These are phyloP conservation scores for Claviceps sp. DNA, from an alignment of 2,329 filamentous ascomycete species.

Conservation along the genomic window DNA sequence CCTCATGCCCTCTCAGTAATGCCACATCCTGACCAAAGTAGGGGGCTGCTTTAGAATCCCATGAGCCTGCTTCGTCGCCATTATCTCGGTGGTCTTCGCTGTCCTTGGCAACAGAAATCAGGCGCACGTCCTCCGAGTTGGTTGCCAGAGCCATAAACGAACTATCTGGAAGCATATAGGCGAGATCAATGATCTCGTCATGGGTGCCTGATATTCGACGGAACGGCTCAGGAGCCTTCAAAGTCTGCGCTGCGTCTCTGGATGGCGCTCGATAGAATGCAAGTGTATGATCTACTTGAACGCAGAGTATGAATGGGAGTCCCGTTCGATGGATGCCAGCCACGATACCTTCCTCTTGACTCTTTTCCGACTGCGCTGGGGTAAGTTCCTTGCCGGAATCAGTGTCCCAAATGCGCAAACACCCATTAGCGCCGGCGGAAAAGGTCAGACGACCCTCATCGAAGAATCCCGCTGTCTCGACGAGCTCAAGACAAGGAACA, in stretches of 20 bases:
- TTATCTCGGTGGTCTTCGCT: conserved; percentile 11
- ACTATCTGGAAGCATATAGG: conserved; percentile 67
- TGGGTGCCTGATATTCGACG: conserved; percentile 88
- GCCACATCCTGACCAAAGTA: conserved; percentile 88
- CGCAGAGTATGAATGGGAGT: conserved; percentile 59
- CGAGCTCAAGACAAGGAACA: conserved; percentile 69
- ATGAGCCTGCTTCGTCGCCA: conserved; percentile 11
- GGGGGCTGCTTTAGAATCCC: conserved; percentile 17
- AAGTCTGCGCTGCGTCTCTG: conserved; percentile 20
- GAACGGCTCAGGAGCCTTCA: conserved; percentile 36
- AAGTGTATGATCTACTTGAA: conserved; percentile 83
- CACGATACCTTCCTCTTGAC: conserved; percentile 55
- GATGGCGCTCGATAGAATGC: conserved; percentile 49
- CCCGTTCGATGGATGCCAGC: conserved; percentile 53
- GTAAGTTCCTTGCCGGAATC: conserved; percentile 69
- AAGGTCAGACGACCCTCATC: conserved; percentile 59
- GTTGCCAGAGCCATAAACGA: conserved; percentile 82
- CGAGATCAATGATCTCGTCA: conserved; percentile 93
- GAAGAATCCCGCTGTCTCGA: conserved; percentile 76
- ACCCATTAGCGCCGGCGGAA: conserved; percentile 74
- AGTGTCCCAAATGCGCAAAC: conserved; percentile 71
- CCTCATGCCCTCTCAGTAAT: conserved; percentile 76
- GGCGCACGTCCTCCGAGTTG: conserved; percentile 83
- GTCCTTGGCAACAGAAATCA: conserved; percentile 56
- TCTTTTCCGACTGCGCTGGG: conserved; percentile 48